Evolutionary conservation across 208 protist genomes (phyloP).

Genomic region (Trypanosoma lewisi): DNA sequence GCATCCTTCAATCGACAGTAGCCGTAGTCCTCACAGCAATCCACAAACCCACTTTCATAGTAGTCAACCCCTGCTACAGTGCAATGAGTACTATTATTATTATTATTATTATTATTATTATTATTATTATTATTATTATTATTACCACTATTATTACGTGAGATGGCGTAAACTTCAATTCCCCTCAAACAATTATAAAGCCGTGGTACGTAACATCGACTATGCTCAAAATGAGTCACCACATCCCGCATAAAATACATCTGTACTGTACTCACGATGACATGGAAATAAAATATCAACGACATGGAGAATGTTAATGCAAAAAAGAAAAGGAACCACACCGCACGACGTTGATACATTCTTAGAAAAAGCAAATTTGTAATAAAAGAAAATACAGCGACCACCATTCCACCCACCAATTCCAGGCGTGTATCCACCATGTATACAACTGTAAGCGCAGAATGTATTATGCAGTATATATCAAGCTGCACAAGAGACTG

Average conservation of each 20-base stretch:
- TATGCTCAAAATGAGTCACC: conserved; percentile 19
- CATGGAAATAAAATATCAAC: conserved; percentile 21
- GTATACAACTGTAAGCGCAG: conserved; percentile 36
- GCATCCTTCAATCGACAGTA: conserved; percentile 46
- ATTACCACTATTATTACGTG: not conserved
- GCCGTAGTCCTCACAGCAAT: conserved; percentile 58
- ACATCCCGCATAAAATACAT: conserved; percentile 20
- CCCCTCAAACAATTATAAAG: conserved; percentile 22
- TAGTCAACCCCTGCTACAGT: not conserved
- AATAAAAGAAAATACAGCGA: conserved; percentile 23
- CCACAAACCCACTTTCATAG: not conserved
- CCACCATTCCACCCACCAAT: conserved; percentile 19
- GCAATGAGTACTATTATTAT: not conserved
- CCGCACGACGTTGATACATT: conserved; percentile 23
- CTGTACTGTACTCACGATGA: conserved; percentile 1
- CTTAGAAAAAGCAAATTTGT: conserved; percentile 35
- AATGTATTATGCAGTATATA: conserved; percentile 38
- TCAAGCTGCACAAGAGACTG: conserved; percentile 64
- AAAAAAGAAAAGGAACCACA: conserved; percentile 37
- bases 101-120: conserved; percentile 6
- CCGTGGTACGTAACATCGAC: conserved; percentile 23
- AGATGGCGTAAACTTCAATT: conserved; percentile 7
- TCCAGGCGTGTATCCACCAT: conserved; percentile 30
- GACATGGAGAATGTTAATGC: conserved; percentile 1
- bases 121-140: conserved; percentile 27